Conservation (phyloP, 495 filamentous ascomycete genomes). For the Penicillium psychrofluorescens region DNA sequence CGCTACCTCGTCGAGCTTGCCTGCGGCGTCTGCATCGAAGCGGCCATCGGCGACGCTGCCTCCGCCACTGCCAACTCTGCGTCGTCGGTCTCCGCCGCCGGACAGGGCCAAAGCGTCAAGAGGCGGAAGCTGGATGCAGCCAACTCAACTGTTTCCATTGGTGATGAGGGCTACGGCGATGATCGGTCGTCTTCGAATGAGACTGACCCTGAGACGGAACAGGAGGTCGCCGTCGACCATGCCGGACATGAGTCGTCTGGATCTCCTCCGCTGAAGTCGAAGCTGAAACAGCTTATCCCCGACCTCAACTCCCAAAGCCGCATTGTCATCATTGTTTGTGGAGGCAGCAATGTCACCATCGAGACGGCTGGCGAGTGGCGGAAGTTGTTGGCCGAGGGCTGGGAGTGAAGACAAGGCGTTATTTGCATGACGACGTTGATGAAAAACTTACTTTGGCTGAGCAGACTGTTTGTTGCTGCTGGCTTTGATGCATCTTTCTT, state of each 20-base stretch:
- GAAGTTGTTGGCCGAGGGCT: slow-evolving; percentile 36
- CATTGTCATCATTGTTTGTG: slow-evolving; percentile 82
- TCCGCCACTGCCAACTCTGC: slow-evolving; percentile 5
- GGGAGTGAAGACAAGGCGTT: slow-evolving; percentile 6
- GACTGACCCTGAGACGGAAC: slow-evolving; percentile 18
- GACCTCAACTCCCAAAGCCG: slow-evolving; percentile 51
- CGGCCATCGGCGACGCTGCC: slow-evolving; percentile 34
- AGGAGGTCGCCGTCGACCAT: slow-evolving; percentile 3
- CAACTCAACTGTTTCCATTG: slow-evolving; percentile 4
- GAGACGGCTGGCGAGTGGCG: slow-evolving; percentile 59
- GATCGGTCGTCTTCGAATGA: slow-evolving; percentile 29
- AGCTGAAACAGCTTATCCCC: slow-evolving; percentile 55
- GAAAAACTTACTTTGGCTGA: too few relatives aligned
- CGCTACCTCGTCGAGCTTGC: slow-evolving; percentile 72
- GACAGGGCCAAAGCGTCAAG: slow-evolving; percentile 13
- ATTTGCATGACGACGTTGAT: too few relatives aligned
- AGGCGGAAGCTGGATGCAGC: slow-evolving; percentile 29
- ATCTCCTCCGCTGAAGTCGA: slow-evolving; percentile 24
- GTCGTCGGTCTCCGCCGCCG: slow-evolving; percentile 6
- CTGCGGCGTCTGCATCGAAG: slow-evolving; percentile 71
- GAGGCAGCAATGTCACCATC: slow-evolving; percentile 67
- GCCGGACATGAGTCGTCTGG: slow-evolving; percentile 1
- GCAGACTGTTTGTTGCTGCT: too few relatives aligned
- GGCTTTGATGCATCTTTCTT: too few relatives aligned
- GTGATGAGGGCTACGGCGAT: slow-evolving; percentile 36